Percentiles rank a stretch among this genome's conserved stretches.
Conservation (phyloP, 805 yeast species). For the Nakazawaea ernobii region DNA sequence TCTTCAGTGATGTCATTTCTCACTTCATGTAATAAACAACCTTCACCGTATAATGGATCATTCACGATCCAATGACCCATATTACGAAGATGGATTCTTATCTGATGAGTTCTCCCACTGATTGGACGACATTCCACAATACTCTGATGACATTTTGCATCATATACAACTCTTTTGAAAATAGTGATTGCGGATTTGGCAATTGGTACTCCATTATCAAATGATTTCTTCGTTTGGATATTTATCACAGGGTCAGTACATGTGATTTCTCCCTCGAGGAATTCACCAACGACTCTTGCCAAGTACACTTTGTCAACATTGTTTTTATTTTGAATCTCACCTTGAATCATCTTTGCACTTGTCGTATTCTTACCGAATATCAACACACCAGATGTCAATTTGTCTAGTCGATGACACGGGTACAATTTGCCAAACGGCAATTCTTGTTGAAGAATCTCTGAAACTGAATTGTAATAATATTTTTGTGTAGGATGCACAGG, state of each 20-base stretch:
- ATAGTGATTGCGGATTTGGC: constrained; percentile 15
- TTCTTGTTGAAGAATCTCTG: constrained; percentile 34
- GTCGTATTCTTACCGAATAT: constrained; percentile 34
- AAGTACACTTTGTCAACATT: constrained; percentile 35
- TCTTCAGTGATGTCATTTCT: neutral
- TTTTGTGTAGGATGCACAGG: constrained; percentile 50
- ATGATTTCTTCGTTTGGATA: constrained; percentile 24
- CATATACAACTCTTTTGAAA: constrained; percentile 13
- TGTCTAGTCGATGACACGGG: constrained; percentile 46
- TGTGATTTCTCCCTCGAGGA: constrained; percentile 25
- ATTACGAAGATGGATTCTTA: constrained; percentile 47
- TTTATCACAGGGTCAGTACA: constrained; percentile 33
- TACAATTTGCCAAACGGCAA: constrained; percentile 12
- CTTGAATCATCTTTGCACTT: constrained; percentile 27
- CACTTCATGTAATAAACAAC: neutral
- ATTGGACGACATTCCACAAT: constrained; percentile 43
- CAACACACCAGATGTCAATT: constrained; percentile 44
- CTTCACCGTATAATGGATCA: constrained; percentile 25
- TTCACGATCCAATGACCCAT: constrained; percentile 32
- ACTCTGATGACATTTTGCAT: constrained; percentile 19
- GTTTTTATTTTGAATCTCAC: constrained; percentile 22
- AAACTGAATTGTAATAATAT: constrained; percentile 35
- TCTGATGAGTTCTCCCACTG: constrained; percentile 54
- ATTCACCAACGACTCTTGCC: constrained; percentile 38
- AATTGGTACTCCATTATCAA: constrained; percentile 17